phyloP scores from a whole-genome alignment of 345 rosid genomes.

The Hypericum androsaemum region DNA sequence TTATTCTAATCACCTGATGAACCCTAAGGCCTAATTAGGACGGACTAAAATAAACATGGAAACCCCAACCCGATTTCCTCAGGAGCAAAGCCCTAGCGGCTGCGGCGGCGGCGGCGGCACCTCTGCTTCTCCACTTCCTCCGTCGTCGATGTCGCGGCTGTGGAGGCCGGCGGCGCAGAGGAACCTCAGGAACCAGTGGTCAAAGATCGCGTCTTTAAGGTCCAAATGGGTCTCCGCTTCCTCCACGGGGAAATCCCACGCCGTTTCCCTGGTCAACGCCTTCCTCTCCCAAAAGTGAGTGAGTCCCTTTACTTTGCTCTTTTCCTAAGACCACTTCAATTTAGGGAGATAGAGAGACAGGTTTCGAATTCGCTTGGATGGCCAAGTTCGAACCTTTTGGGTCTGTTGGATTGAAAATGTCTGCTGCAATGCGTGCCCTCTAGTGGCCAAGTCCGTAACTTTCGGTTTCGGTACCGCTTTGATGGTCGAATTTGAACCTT shows the following conservation, averaged over 20 bases:
- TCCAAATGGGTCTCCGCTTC: conserved; percentile 53
- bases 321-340: not conserved
- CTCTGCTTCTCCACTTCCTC: conserved; percentile 22
- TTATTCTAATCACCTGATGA: too few relatives aligned
- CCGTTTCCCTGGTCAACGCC: conserved; percentile 74
- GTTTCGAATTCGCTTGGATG: too few relatives aligned
- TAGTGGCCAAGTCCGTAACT: too few relatives aligned
- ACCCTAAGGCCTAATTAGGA: too few relatives aligned
- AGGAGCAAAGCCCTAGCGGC: not conserved
- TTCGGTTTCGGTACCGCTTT: too few relatives aligned
- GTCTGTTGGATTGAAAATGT: too few relatives aligned
- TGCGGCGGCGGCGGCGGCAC: too few relatives aligned
- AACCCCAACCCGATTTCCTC: not conserved
- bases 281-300: conserved; percentile 51
- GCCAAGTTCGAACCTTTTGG: too few relatives aligned
- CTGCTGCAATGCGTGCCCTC: too few relatives aligned
- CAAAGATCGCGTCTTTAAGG: conserved; percentile 43
- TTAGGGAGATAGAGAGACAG: not conserved
- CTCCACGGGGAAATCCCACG: conserved; percentile 54
- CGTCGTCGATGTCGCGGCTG: conserved; percentile 37
- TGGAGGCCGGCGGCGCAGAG: conserved; percentile 92
- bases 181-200: conserved; percentile 85
- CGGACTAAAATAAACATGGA: not conserved
- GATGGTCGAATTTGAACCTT: too few relatives aligned
- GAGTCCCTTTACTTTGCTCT: not conserved